Evolutionary conservation across 441 rosid genomes (phyloP), one percentile per base, ranked within the genome.

Genomic region (Croton setiger): DNA sequence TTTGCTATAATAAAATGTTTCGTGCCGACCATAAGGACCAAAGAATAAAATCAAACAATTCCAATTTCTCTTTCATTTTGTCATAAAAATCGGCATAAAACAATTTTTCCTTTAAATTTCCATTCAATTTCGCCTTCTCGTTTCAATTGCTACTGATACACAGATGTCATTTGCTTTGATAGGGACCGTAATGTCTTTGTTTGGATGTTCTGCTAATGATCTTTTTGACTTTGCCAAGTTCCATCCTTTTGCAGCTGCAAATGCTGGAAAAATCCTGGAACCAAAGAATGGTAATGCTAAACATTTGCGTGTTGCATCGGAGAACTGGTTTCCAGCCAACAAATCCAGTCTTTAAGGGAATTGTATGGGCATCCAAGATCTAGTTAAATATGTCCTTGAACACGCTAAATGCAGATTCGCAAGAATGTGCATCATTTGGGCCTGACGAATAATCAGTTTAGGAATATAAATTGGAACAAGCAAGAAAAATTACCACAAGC

Each of bases 201-300:
- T 92, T 66, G 98, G 95, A 60, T 90, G 95, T 71, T 84, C 92
- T 72, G 96, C 96, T 21, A 89, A 84, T 66, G 84, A 90, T 58
- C 87, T 90, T 69, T 84, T 88, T 69, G 75, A 86, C 64, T 92
- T 92, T 63, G 81, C 89, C 56, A 84, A 79, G 57, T 74, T 81
- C 64, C 90, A 92, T 54, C 93, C 91, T 59, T 74, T 67, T 78
- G 77, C 76, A 90, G 98, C 84, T 13, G 78, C 72, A 14, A 79
- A 85, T 78, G 91, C 87, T 39, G 71, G 79, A 67, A 75, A 80
- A 60, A 76, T 80, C 27, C 72, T 88, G 63, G 88, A 80, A 68
- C 96, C 97, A 27, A 84, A 73, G 69, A 88, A 84, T 67, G 83
- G 80, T 8, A 87, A 86, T 60, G 92, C 91, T 0, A 89, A 80